Base-by-base conservation (phyloP, 768 basidiomycete species). In the Russula sp. region DNA sequence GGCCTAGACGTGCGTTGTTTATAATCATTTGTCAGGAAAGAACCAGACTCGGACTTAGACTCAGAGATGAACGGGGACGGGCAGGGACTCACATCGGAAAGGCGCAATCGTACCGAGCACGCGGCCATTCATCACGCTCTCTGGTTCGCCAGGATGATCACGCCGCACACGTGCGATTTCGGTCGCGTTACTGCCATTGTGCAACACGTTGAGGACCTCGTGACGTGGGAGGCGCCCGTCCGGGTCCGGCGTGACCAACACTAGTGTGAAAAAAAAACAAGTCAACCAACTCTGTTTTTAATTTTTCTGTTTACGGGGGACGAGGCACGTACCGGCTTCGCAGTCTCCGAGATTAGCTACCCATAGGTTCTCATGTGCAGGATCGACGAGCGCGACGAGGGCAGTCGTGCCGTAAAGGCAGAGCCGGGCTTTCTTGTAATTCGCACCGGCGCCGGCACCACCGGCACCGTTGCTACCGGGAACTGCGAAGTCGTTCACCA, bases 401-500 rank as follows among this genome's bases (percentile, higher is more conserved):
- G 88, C 88, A 5, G 90, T 91, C 0, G 87, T 89, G n/a, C 90
- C 90, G 69, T 89, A 88, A 83, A 92, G 89, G 71, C 87, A 88
- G 46, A 89, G 78, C 54, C 86, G 75, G 22, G 85, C 85, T 72
- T 85, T 89, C 64, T 81, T 77, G 78, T 87, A 85, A 70, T 88
- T 89, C 26, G 75, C 75, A 3, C 84, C 86, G 5, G n/a, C 5
- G 7, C 6, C 26, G 49, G 2, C 11, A 22, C 49, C 14, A 14
- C 49, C 38, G 2, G 1, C 16, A 8, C 49, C 55, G 28, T 30
- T 30, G 28, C 28, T 30, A 44, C 20, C 32, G 10, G 84, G 83
- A 4, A 72, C 70, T 51, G 80, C 77, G 61, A 83, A 82, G 71
- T 90, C 89, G 65, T 89, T 85, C 71, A 92, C 83, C 40, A 86